Percentiles rank a stretch among this genome's conserved stretches.
Conservation (phyloP, 1,284 basidiomycete species). For the Cystobasidium sp. region DNA sequence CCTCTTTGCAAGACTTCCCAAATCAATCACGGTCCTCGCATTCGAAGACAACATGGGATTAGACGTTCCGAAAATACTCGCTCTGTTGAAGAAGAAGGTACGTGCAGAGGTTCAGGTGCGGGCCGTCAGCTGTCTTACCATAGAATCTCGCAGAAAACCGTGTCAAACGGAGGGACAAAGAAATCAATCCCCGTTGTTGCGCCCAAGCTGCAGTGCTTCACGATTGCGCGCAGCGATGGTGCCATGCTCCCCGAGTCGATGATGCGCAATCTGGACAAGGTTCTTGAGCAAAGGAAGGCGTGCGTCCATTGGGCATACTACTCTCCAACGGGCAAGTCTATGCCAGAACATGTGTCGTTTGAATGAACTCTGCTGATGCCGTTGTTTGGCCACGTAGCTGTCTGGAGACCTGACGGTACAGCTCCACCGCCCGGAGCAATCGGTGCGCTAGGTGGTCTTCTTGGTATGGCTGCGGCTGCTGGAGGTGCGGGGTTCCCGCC, state of each 20-base stretch:
- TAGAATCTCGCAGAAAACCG: background rate
- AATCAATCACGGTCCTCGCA: slow-evolving; percentile 26
- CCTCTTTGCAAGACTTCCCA: slow-evolving; percentile 30
- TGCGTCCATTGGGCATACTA: slow-evolving; percentile 37
- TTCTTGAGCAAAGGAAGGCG: slow-evolving; percentile 26
- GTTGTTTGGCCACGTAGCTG: background rate
- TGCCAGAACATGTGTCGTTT: background rate
- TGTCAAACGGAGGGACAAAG: slow-evolving; percentile 16
- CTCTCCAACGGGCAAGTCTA: slow-evolving; percentile 11
- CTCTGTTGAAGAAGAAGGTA: slow-evolving; percentile 40
- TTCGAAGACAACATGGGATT: slow-evolving; percentile 38
- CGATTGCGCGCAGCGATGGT: slow-evolving; percentile 15
- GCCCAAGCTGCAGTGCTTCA: slow-evolving; percentile 36
- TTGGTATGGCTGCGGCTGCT: slow-evolving; percentile 11
- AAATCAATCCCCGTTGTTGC: slow-evolving; percentile 23
- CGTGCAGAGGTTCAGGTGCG: background rate
- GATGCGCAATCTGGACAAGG: slow-evolving; percentile 6
- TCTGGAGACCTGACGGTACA: slow-evolving; percentile 7
- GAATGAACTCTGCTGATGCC: background rate
- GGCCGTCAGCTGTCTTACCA: background rate
- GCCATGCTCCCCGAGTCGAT: slow-evolving; percentile 11
- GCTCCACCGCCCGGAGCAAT: background rate
- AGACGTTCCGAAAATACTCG: slow-evolving; percentile 22
- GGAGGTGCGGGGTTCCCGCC: slow-evolving; percentile 3
- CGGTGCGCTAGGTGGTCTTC: background rate